A percentile compares a stretch with the other conserved stretches of the same genome.
These are phyloP conservation scores for Suillus lakei DNA, from an alignment of 768 basidiomycete genomes.

Conservation along the genomic window DNA sequence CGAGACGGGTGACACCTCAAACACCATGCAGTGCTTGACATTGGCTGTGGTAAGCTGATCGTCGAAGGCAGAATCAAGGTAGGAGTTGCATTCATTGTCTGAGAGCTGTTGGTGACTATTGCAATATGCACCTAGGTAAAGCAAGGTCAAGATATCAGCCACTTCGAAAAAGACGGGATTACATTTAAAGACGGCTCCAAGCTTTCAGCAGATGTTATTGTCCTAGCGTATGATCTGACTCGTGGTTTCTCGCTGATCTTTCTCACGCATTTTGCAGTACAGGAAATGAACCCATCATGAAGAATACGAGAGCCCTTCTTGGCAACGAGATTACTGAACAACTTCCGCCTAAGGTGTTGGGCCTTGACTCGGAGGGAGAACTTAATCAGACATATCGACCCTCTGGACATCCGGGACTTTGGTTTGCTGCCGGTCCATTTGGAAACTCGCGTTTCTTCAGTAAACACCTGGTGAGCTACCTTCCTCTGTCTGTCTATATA, in stretches of 20 bases:
- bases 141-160: constrained; percentile 40
- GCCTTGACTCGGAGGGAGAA: background rate
- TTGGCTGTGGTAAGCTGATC: background rate
- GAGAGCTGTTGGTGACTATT: background rate
- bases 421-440: background rate
- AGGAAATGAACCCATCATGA: background rate
- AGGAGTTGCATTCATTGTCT: background rate
- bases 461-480: background rate
- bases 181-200: constrained; percentile 43
- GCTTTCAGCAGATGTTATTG: constrained; percentile 48
- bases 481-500: background rate
- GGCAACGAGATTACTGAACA: background rate
- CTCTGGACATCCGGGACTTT: constrained; percentile 2
- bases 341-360: background rate
- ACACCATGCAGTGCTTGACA: constrained; percentile 16
- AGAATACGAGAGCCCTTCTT: background rate
- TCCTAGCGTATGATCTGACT: constrained; percentile 50
- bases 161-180: constrained; percentile 46
- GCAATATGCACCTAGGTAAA: constrained; percentile 26
- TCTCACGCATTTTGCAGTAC: background rate
- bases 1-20: background rate
- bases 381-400: constrained; percentile 1
- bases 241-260: background rate
- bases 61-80: constrained; percentile 2
- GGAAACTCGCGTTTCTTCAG: background rate